Conservation (phyloP, 179 eudicot species). For the Actinidia chinensis region DNA sequence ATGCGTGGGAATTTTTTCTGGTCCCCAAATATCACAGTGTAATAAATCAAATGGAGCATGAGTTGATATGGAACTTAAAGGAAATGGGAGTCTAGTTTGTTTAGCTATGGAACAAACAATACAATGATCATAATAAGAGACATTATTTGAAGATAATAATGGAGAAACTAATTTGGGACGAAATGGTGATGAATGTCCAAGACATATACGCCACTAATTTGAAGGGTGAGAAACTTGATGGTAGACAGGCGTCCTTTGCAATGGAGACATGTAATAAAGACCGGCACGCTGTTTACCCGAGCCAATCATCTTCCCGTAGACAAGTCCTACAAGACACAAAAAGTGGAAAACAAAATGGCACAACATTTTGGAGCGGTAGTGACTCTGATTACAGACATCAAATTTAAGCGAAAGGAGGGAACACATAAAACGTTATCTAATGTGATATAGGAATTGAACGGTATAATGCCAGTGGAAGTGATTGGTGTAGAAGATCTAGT, state of each 20-base stretch:
- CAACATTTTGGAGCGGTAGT: background rate
- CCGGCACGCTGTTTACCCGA: conserved; percentile 15
- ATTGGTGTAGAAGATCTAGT: background rate
- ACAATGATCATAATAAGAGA: conserved; percentile 9
- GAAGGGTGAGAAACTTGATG: background rate
- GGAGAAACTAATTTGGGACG: background rate
- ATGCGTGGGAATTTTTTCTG: conserved; percentile 11
- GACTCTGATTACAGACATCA: conserved; percentile 13
- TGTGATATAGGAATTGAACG: background rate
- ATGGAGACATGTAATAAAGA: background rate
- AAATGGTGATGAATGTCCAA: background rate
- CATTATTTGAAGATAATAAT: background rate
- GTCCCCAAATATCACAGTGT: conserved; percentile 22
- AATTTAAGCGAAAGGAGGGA: conserved; percentile 11
- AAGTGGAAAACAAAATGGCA: conserved; percentile 12
- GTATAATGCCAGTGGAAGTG: conserved; percentile 2
- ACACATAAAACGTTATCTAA: conserved; percentile 18
- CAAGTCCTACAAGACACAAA: conserved; percentile 24
- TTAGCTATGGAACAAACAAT: conserved; percentile 16
- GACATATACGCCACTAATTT: background rate
- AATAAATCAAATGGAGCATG: conserved; percentile 16
- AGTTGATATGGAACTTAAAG: conserved; percentile 11
- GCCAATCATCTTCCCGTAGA: conserved; percentile 28
- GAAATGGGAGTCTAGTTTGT: conserved; percentile 12
- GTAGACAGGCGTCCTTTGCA: no score